phyloP scores from a whole-genome alignment of 2,329 filamentous ascomycete species.

The Fusarium sulawesiense region DNA sequence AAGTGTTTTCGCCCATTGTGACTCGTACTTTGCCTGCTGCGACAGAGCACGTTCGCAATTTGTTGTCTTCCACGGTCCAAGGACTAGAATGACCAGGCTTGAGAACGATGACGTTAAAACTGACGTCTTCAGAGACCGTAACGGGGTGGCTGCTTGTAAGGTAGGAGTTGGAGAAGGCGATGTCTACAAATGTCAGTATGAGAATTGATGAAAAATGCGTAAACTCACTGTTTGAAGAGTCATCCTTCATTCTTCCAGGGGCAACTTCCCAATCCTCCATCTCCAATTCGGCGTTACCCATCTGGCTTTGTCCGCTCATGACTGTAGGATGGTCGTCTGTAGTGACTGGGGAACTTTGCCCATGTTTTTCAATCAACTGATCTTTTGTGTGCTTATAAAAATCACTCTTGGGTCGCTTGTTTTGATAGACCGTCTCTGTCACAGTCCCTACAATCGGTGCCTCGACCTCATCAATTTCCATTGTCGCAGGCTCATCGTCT shows the following conservation, averaged over 20 bases:
- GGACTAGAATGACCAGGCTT: constrained; percentile 53
- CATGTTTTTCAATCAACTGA: neutral
- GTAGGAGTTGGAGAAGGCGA: constrained; percentile 59
- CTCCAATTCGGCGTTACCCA: constrained; percentile 41
- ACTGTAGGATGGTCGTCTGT: neutral
- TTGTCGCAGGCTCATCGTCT: neutral
- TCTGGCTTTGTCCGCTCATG: constrained; percentile 1
- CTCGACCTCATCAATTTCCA: constrained; percentile 23
- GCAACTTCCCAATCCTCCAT: constrained; percentile 61
- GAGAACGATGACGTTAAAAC: constrained; percentile 56
- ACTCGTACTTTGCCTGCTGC: constrained; percentile 56
- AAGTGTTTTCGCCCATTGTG: constrained; percentile 51
- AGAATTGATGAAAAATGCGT: neutral
- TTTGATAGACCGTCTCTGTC: neutral
- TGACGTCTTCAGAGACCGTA: constrained; percentile 52
- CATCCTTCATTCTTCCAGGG: constrained; percentile 54
- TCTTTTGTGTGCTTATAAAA: neutral
- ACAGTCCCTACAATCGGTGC: neutral
- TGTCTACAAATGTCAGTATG: constrained; percentile 46
- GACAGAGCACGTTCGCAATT: constrained; percentile 55
- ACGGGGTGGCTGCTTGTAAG: constrained; percentile 53
- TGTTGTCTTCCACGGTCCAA: constrained; percentile 47
- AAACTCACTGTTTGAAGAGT: constrained; percentile 52
- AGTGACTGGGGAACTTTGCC: too few relatives aligned
- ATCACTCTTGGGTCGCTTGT: neutral